Percentiles rank a stretch among this genome's conserved stretches.
Conservation (phyloP, 1,139 yeast species). For the Debaryomyces udenii region DNA sequence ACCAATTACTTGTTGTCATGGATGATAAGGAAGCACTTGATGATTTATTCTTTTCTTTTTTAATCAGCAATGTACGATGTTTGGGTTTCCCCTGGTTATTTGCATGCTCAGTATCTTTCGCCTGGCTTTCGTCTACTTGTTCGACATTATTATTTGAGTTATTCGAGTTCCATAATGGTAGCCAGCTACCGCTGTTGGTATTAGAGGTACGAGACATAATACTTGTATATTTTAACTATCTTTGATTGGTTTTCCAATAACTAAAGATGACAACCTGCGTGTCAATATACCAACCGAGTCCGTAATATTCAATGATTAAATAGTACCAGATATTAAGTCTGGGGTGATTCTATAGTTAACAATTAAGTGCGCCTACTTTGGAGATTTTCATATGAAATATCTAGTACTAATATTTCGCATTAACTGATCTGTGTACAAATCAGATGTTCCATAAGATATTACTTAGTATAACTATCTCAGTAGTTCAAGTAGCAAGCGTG, state of each 20-base stretch:
- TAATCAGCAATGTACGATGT: neutral
- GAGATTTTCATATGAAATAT: neutral
- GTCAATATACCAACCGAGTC: too few relatives aligned
- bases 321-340: too few relatives aligned
- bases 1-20: conserved; percentile 26
- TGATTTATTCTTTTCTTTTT: conserved; percentile 1
- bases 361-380: neutral
- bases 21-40: conserved; percentile 23
- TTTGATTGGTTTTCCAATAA: too few relatives aligned
- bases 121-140: neutral
- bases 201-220: conserved; percentile 10
- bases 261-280: too few relatives aligned
- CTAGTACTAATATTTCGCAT: too few relatives aligned
- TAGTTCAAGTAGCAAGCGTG: too few relatives aligned
- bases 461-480: too few relatives aligned
- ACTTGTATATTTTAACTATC: neutral
- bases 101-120: neutral
- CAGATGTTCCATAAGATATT: too few relatives aligned
- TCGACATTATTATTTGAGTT: conserved; percentile 1
- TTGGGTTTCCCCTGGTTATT: neutral
- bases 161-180: conserved; percentile 14
- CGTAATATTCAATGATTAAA: too few relatives aligned
- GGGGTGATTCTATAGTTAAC: too few relatives aligned
- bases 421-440: too few relatives aligned
- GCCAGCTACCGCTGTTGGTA: conserved; percentile 11